Evolutionary conservation across 192 early-diverging fungal genomes (phyloP).

Genomic region (Endogone sp.): DNA sequence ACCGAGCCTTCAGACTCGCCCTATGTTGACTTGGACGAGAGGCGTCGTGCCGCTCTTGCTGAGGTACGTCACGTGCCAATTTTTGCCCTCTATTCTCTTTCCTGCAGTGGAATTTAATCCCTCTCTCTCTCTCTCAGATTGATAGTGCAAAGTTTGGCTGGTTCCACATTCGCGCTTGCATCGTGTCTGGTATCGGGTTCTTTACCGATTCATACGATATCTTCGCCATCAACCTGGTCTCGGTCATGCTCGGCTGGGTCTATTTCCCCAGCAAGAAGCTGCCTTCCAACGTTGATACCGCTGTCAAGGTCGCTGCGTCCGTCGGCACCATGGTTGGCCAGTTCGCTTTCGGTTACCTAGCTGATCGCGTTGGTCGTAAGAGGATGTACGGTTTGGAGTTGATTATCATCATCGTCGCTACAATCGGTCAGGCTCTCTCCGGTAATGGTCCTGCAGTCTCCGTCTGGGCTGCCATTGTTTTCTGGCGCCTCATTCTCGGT

Average conservation of each 20-base stretch:
- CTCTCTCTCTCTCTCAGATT: conserved; percentile 26
- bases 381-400: conserved; percentile 88
- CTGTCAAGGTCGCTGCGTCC: conserved; percentile 84
- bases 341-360: conserved; percentile 76
- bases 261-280: conserved; percentile 49
- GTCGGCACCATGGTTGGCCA: conserved; percentile 93
- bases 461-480: conserved; percentile 60
- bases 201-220: conserved; percentile 94
- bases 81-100: not conserved
- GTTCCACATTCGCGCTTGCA: conserved; percentile 72
- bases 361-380: conserved; percentile 87
- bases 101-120: not conserved
- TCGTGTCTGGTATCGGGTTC: conserved; percentile 78
- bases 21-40: conserved; percentile 14
- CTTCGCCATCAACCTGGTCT: conserved; percentile 86
- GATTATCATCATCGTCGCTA: conserved; percentile 89
- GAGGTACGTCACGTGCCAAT: not conserved
- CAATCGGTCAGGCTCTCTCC: conserved; percentile 76
- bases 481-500: conserved; percentile 91
- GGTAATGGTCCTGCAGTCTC: conserved; percentile 66
- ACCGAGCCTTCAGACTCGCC: no score
- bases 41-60: conserved; percentile 30
- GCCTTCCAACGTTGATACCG: conserved; percentile 68
- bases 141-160: conserved; percentile 74
- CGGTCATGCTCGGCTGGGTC: conserved; percentile 76